phyloP scores from a whole-genome alignment of 1,139 yeast genomes.

The Pichia sp. region DNA sequence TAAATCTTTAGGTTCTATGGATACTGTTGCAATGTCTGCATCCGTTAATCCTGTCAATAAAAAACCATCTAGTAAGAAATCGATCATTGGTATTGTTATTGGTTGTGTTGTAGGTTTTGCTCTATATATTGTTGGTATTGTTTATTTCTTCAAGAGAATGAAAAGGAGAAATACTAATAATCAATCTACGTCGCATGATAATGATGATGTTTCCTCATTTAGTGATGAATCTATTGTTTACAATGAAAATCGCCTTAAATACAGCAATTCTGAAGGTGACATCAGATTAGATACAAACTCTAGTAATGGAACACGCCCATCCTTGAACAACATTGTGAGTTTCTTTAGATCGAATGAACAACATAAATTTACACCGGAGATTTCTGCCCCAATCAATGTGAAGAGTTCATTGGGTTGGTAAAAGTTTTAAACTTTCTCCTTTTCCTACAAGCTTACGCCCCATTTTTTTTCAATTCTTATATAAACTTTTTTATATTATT shows the following conservation, averaged over 20 bases:
- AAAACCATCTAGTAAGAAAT: constrained; percentile 28
- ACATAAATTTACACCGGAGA: constrained; percentile 30
- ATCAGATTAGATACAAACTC: constrained; percentile 10
- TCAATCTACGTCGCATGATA: constrained; percentile 1
- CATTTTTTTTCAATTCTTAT: neutral
- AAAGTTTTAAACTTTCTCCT: neutral
- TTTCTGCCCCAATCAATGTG: constrained; percentile 41
- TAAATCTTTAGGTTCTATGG: constrained; percentile 29
- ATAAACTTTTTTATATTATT: neutral
- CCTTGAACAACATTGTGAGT: constrained; percentile 10
- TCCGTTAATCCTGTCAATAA: constrained; percentile 11
- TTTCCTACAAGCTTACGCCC: neutral
- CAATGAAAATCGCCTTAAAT: constrained; percentile 1
- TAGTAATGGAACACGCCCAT: constrained; percentile 1
- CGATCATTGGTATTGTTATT: constrained; percentile 51
- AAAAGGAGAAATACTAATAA: constrained; percentile 21
- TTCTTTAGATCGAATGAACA: constrained; percentile 17
- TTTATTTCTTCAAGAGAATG: constrained; percentile 29
- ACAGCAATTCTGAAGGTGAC: constrained; percentile 11
- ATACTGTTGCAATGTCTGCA: constrained; percentile 16
- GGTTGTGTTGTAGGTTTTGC: constrained; percentile 66
- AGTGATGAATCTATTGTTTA: constrained; percentile 2
- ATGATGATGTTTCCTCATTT: constrained; percentile 8
- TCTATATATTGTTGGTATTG: constrained; percentile 47
- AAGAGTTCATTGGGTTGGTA: constrained; percentile 45